These are phyloP conservation scores for Drechslerella stenobrocha DNA, from an alignment of 2,329 filamentous ascomycete genomes.

Conservation along the genomic window DNA sequence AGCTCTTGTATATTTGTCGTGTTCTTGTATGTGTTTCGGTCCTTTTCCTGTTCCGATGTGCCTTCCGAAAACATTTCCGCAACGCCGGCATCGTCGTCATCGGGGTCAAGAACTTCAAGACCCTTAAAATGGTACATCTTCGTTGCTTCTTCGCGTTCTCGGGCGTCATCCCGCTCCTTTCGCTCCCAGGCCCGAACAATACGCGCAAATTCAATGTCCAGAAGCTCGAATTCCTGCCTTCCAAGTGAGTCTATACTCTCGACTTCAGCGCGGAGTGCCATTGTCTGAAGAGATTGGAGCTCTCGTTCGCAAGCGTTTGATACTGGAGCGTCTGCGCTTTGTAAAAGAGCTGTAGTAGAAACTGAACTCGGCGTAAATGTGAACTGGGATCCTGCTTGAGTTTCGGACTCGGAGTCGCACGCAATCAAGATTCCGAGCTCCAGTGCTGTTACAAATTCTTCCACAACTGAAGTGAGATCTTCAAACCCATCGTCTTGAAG, in stretches of 20 bases:
- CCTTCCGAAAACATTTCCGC: conserved; percentile 41
- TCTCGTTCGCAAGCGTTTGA: conserved; percentile 21
- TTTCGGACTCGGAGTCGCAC: conserved; percentile 13
- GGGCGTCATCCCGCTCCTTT: conserved; percentile 33
- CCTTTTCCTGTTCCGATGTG: background rate
- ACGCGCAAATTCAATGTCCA: conserved; percentile 21
- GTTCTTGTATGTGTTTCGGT: conserved; percentile 7
- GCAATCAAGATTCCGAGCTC: conserved; percentile 34
- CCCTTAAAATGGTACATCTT: conserved; percentile 47
- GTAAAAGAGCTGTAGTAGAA: background rate
- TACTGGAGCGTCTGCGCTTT: background rate
- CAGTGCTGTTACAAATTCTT: conserved; percentile 27
- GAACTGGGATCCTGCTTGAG: conserved; percentile 9
- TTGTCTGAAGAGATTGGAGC: conserved; percentile 17
- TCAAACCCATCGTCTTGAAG: conserved; percentile 39
- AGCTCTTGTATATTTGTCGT: conserved; percentile 17
- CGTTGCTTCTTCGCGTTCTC: conserved; percentile 36
- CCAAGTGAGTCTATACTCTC: conserved; percentile 19
- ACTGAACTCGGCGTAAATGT: conserved; percentile 21
- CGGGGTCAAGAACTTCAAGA: conserved; percentile 32
- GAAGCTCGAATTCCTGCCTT: conserved; percentile 14
- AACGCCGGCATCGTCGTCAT: conserved; percentile 42
- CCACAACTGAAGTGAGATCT: conserved; percentile 30
- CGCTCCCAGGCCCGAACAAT: conserved; percentile 33
- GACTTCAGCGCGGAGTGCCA: conserved; percentile 23